A percentile compares a stretch with the other conserved stretches of the same genome.
These are phyloP conservation scores for Tieghemiomyces parasiticus DNA, from an alignment of 192 early-diverging fungal genomes.

Conservation along the genomic window DNA sequence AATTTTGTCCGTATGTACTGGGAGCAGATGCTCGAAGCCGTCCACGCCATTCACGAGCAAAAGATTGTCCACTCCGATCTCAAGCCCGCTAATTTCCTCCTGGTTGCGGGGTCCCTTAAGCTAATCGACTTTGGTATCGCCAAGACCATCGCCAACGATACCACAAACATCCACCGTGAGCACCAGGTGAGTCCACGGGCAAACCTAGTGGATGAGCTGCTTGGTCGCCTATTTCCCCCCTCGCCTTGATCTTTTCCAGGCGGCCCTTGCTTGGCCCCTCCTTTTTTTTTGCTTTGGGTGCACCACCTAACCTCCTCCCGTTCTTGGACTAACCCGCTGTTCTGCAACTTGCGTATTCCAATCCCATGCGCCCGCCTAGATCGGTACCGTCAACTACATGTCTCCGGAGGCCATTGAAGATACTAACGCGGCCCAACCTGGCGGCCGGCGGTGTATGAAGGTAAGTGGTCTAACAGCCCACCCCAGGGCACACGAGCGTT, in stretches of 20 bases:
- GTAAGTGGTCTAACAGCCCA: too few relatives aligned
- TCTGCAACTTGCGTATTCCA: too few relatives aligned
- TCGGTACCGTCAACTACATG: slow-evolving; percentile 94
- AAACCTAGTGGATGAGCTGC: too few relatives aligned
- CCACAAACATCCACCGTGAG: slow-evolving; percentile 83
- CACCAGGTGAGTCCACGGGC: slow-evolving; percentile 44
- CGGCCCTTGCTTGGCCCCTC: too few relatives aligned
- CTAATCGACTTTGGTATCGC: slow-evolving; percentile 98
- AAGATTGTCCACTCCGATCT: slow-evolving; percentile 87
- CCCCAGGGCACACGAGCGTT: too few relatives aligned
- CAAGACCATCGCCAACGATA: slow-evolving; percentile 84
- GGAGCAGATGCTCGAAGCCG: slow-evolving; percentile 88
- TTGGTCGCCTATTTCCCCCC: too few relatives aligned
- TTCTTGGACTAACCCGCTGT: too few relatives aligned
- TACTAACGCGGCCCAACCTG: slow-evolving; percentile 12
- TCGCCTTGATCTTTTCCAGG: too few relatives aligned
- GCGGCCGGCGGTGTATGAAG: slow-evolving; percentile 9
- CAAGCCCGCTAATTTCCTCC: slow-evolving; percentile 91
- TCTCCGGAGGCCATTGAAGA: slow-evolving; percentile 73
- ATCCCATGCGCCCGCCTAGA: too few relatives aligned
- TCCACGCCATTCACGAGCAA: slow-evolving; percentile 69
- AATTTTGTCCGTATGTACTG: slow-evolving; percentile 72
- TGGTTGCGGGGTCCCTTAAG: slow-evolving; percentile 74
- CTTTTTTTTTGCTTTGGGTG: too few relatives aligned
- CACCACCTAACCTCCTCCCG: too few relatives aligned